Base-by-base conservation (phyloP, 495 filamentous ascomycete species). In the Xylaria nigripes region DNA sequence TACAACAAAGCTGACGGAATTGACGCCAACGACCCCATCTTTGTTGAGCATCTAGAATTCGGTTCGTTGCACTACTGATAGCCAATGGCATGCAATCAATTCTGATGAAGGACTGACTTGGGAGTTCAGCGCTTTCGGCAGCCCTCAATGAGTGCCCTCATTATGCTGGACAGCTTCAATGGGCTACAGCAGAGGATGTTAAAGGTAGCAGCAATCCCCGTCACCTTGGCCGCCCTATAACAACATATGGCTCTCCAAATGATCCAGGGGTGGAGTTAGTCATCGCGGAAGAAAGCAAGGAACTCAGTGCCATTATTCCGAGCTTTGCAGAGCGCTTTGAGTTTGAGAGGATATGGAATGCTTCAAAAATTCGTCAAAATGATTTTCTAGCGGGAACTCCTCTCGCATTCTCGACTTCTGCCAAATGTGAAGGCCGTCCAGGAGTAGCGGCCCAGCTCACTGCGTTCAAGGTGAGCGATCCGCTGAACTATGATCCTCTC, bases 371-470 rank as follows among this genome's bases (percentile, higher is more conserved):
- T 24, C 45, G 58, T 13, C 50, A 68, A 3, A 44, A 50, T 18
- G 54, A 59, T 16, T 48, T 58, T 34, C 54, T 57, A 27, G 36
- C 55, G 12, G 48, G 50, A 13, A 59, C 57, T 36, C 34, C 50
- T n/a, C 64, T 66, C 24, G 64, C 64, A 10, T 64, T 62, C 30
- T 57, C 56, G 0, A 54, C 41, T 19, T 22, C 63, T 16, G 23
- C 40, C 15, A 50, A 57, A 0, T 66, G 51, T n/a, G 52, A 54
- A 32, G 61, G 54, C n/a, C 57, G 62, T 3, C 74, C 75, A 0
- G 59, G 56, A 5, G 60, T 72, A 52, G 61, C 63, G 22, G 58
- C 74, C 29, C 72, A 73, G 49, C 9, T 78, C 7, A 78, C 68
- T 0, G 55, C 55, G 2, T 68, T 76, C 41, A 61, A 59, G 29